phyloP scores from a whole-genome alignment of 2,329 filamentous ascomycete genomes.

The Bipolaris sorokiniana region DNA sequence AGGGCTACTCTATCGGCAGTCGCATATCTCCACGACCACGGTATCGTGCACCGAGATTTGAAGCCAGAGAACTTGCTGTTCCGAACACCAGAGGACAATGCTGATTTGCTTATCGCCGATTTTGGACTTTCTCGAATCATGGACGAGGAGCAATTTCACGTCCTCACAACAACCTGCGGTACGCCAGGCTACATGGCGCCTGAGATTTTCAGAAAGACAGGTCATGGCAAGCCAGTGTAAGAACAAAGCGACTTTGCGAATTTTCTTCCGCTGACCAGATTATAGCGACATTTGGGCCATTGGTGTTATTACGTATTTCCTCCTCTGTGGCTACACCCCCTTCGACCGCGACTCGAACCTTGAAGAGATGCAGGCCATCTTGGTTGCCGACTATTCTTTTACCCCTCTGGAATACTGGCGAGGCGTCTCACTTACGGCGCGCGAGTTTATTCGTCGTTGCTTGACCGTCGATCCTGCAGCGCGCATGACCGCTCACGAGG shows the following conservation, averaged over 20 bases:
- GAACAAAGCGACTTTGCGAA: constrained; percentile 9
- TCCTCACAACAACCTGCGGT: constrained; percentile 95
- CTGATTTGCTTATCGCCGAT: constrained; percentile 94
- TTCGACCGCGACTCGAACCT: constrained; percentile 97
- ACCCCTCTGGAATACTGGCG: constrained; percentile 96
- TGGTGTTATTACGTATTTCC: constrained; percentile 97
- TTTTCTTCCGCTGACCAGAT: constrained; percentile 18
- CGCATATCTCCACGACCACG: constrained; percentile 96
- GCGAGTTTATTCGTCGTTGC: constrained; percentile 91
- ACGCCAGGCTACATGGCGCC: constrained; percentile 99
- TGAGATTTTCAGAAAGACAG: constrained; percentile 98
- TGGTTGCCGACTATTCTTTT: constrained; percentile 95
- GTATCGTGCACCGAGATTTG: constrained; percentile 95
- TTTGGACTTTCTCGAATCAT: constrained; percentile 96
- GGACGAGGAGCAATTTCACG: constrained; percentile 98
- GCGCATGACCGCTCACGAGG: constrained; percentile 89
- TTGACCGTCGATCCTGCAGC: constrained; percentile 86
- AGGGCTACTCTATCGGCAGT: constrained; percentile 96
- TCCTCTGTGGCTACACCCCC: constrained; percentile 96
- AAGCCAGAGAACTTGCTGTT: constrained; percentile 98
- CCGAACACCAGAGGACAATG: constrained; percentile 95
- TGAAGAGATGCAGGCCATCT: constrained; percentile 99
- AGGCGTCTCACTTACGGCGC: constrained; percentile 79
- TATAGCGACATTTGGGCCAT: constrained; percentile 90
- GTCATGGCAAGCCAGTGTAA: constrained; percentile 93